Percentiles rank a stretch among this genome's conserved stretches.
Conservation (phyloP, 2,329 filamentous ascomycete species). For the Fulvia fulva region DNA sequence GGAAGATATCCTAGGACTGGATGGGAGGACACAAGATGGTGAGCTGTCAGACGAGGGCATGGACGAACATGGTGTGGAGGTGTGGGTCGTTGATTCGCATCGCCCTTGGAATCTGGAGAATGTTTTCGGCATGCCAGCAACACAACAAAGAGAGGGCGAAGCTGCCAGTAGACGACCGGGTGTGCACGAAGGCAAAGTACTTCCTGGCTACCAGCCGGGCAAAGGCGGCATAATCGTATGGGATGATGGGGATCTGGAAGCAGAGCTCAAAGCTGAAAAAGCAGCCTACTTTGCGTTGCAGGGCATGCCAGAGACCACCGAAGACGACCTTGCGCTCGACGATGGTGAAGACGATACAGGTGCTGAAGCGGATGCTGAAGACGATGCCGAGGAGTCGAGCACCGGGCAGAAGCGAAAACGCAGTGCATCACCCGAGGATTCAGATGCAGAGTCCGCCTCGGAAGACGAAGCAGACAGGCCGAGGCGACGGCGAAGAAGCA, state of each 20-base stretch:
- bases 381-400: conserved; percentile 31
- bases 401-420: conserved; percentile 61
- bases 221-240: conserved; percentile 89
- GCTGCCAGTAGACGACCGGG: conserved; percentile 55
- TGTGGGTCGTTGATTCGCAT: conserved; percentile 90
- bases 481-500: conserved; percentile 76
- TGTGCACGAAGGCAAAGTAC: conserved; percentile 68
- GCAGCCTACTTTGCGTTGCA: conserved; percentile 81
- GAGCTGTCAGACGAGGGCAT: conserved; percentile 36
- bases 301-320: conserved; percentile 86
- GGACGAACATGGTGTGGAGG: conserved; percentile 76
- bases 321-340: conserved; percentile 61
- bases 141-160: conserved; percentile 31
- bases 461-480: conserved; percentile 65
- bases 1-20: conserved; percentile 72
- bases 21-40: conserved; percentile 52
- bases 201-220: conserved; percentile 67
- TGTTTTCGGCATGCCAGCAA: conserved; percentile 60
- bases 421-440: conserved; percentile 68
- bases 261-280: conserved; percentile 68
- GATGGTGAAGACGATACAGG: conserved; percentile 51
- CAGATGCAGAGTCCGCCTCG: conserved; percentile 61
- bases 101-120: conserved; percentile 94
- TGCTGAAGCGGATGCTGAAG: conserved; percentile 27
- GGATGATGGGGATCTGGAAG: conserved; percentile 92